Evolutionary conservation across 176 grass and related monocot species (phyloP).

Genomic region (Carex littledalei): DNA sequence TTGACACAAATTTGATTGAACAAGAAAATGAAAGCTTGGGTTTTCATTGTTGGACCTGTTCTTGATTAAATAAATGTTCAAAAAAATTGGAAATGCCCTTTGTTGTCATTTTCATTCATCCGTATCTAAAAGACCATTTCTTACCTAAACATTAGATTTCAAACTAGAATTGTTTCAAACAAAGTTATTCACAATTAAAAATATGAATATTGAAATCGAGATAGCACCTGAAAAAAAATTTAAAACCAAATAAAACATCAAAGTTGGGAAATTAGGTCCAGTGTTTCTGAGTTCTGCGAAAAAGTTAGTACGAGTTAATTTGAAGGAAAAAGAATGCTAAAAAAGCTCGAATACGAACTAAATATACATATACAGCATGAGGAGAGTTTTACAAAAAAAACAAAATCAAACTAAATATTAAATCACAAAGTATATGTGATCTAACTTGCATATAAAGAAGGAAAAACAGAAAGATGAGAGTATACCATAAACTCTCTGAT

Average conservation of each 20-base stretch:
- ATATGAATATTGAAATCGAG: neutral
- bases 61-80: neutral
- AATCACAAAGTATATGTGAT: slow-evolving; percentile 24
- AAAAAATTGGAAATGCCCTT: neutral
- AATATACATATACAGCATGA: slow-evolving; percentile 22
- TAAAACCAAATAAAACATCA: neutral
- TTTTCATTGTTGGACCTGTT: neutral
- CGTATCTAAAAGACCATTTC: neutral
- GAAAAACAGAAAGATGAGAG: neutral
- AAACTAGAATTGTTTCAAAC: neutral
- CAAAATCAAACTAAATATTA: slow-evolving; percentile 18
- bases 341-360: neutral
- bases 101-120: neutral
- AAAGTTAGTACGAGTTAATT: neutral
- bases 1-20: neutral
- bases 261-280: neutral
- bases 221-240: neutral
- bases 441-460: neutral
- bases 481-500: slow-evolving; percentile 1
- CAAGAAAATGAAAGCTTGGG: neutral
- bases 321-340: neutral
- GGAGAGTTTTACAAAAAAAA: slow-evolving; percentile 17
- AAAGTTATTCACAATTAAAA: neutral
- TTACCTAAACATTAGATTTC: neutral
- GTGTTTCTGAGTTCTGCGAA: neutral